These are phyloP conservation scores for Chimonanthus praecox DNA, from an alignment of 164 flowering plant genomes.

Conservation along the genomic window DNA sequence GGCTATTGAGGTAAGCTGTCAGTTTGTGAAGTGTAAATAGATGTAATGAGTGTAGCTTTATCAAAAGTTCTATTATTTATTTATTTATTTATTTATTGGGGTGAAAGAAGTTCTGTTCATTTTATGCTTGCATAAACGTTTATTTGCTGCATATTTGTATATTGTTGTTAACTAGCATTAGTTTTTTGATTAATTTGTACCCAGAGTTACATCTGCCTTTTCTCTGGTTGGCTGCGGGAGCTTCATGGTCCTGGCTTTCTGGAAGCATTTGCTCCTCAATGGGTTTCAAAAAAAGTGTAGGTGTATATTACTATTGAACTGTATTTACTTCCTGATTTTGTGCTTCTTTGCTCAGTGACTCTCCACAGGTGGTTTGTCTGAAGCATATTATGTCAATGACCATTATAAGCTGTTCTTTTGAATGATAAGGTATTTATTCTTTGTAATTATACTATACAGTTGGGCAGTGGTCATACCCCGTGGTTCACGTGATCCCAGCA, in stretches of 20 bases:
- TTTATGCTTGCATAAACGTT: neutral
- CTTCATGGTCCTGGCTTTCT: constrained; percentile 78
- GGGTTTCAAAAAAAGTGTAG: constrained; percentile 78
- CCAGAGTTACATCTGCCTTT: constrained; percentile 75
- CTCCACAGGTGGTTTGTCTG: neutral
- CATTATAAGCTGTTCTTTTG: neutral
- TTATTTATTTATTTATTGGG: too few species aligned
- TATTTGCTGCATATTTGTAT: neutral
- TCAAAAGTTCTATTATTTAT: neutral
- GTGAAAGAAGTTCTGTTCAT: too few species aligned
- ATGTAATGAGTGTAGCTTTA: neutral
- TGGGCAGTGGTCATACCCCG: constrained; percentile 87
- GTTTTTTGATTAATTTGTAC: constrained; percentile 5
- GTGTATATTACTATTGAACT: constrained; percentile 18
- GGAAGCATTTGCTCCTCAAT: constrained; percentile 68
- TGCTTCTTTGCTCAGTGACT: neutral
- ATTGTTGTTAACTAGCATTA: neutral
- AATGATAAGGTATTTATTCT: neutral
- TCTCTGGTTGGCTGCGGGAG: constrained; percentile 93
- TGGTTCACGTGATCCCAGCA: constrained; percentile 50
- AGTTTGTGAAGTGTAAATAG: neutral
- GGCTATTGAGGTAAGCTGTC: constrained; percentile 67
- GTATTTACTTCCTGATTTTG: neutral
- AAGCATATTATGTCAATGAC: neutral
- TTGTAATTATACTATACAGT: constrained; percentile 31